A percentile compares a stretch with the other conserved stretches of the same genome.
Evolutionary conservation across 257 asterid genomes (phyloP).

Genomic region (Solanum commersonii): DNA sequence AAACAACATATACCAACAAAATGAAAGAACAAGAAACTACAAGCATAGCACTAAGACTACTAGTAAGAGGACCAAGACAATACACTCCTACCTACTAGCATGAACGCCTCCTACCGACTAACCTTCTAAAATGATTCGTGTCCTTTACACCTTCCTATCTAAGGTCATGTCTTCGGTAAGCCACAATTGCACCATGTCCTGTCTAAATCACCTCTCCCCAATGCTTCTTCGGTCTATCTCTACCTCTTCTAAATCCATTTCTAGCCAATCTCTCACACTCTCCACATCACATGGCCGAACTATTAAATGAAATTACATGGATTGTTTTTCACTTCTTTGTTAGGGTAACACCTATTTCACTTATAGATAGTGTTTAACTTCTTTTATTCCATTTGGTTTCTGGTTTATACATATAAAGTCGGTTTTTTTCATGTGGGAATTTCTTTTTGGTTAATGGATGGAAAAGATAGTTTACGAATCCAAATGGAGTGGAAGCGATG

Average conservation of each 20-base stretch:
- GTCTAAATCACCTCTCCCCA: not conserved
- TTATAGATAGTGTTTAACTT: not conserved
- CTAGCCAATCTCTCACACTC: not conserved
- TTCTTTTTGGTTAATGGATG: not conserved
- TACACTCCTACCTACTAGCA: not conserved
- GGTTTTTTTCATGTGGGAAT: not conserved
- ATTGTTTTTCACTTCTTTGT: not conserved
- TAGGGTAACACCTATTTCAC: not conserved
- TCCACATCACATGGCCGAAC: not conserved
- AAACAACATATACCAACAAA: not conserved
- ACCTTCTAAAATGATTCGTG: too few species aligned
- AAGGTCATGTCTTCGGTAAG: too few species aligned
- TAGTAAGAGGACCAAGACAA: not conserved
- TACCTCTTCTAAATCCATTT: not conserved
- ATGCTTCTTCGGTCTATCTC: not conserved
- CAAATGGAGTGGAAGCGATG: not conserved
- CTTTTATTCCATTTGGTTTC: not conserved
- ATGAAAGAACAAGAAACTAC: not conserved
- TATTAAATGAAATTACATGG: not conserved
- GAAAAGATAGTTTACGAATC: not conserved
- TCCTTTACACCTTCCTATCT: too few species aligned
- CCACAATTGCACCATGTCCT: too few species aligned
- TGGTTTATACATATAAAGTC: not conserved
- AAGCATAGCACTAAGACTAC: not conserved
- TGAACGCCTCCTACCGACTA: too few species aligned